Base-by-base conservation (phyloP, 2,329 filamentous ascomycete genomes). In the Cercospora sesami region DNA sequence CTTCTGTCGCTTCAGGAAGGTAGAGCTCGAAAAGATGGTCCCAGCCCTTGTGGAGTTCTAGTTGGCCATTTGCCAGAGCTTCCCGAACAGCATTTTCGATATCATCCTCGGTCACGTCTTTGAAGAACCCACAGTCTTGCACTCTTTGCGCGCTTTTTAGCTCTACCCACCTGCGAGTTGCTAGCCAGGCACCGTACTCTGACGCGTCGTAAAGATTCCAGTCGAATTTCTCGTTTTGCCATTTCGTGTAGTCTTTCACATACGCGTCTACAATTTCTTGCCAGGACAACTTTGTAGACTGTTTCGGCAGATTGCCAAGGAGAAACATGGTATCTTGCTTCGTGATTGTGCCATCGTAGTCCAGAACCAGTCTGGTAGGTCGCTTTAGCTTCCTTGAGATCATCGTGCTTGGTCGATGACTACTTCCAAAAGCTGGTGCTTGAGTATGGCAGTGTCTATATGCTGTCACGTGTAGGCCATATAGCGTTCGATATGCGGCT, bases 261-360 rank as follows among this genome's bases (percentile, higher is more conserved):
- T 83, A 85, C 2, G 78, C 79, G 60, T 79, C 68, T 6, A 78
- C 78, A 31, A 83, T 76, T 6, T 72, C 62, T 6, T 76, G 69
- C 82, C 83, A 77, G 18, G 72, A 70, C 30, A 71, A 69, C 10
- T 66, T 66, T 21, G 62, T 45, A 14, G 75, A 73, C 23, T 75
- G 64, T 21, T 68, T 69, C 1, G 79, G 77, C 14, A 84, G 78
- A 33, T 74, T 73, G 48, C 79, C 81, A 9, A 84, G 77, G 14
- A 80, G 65, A n/a, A 79, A 72, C 60, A 84, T 78, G 0, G 83
- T 83, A 70, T 85, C 83, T 23, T 76, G 76, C 48, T 73, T 71
- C 12, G 82, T 84, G 30, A 84, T 72, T 0, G 83, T 84, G 64
- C 82, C 81, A 70, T 85, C 83, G 77, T 80, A 84, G 73, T 85